Percentiles rank a stretch among this genome's conserved stretches.
These are phyloP conservation scores for Entomortierella parvispora DNA, from an alignment of 192 early-diverging fungal genomes.

Conservation along the genomic window DNA sequence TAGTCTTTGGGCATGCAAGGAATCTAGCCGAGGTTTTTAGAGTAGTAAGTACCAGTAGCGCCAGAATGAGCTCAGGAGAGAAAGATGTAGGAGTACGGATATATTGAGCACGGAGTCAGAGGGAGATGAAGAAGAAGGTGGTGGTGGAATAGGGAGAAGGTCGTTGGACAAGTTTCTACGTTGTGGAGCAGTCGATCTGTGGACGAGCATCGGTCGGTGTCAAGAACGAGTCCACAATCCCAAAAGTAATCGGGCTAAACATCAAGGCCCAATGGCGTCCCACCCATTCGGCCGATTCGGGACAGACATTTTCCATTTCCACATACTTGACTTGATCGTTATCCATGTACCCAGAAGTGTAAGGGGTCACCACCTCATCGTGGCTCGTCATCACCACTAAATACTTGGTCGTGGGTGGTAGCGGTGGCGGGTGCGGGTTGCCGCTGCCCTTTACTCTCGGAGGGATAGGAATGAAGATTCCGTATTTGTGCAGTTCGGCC, in stretches of 20 bases:
- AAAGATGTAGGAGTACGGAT: too few relatives aligned
- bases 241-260: constrained; percentile 5
- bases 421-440: not conserved
- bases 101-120: too few relatives aligned
- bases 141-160: too few relatives aligned
- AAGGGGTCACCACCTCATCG: constrained; percentile 8
- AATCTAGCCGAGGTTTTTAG: too few relatives aligned
- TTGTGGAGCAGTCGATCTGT: not conserved
- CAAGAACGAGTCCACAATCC: not conserved
- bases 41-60: too few relatives aligned
- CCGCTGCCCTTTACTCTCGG: too few relatives aligned
- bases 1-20: too few relatives aligned
- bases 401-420: not conserved
- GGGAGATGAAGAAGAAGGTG: too few relatives aligned
- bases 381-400: not conserved
- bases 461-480: too few relatives aligned
- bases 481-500: not conserved
- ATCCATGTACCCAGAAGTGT: not conserved
- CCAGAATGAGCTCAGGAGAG: too few relatives aligned
- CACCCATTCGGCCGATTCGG: not conserved
- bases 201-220: not conserved
- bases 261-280: not conserved
- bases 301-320: constrained; percentile 3
- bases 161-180: too few relatives aligned
- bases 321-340: not conserved